Conservation (phyloP, 2,329 filamentous ascomycete species). For the Rhexocercosporidium sp. region DNA sequence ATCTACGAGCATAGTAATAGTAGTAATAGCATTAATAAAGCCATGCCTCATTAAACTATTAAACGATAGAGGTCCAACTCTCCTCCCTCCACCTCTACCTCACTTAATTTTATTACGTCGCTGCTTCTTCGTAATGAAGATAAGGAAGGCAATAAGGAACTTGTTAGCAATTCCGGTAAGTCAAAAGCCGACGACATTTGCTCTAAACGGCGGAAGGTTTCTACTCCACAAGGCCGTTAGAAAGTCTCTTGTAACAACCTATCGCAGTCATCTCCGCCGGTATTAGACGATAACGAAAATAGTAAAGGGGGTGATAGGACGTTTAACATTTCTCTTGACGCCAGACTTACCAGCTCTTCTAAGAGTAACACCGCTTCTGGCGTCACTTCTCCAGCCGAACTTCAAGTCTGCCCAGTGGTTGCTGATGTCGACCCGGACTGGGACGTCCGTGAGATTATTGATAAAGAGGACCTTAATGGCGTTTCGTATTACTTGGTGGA, state of each 20-base stretch:
- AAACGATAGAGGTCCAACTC: no score
- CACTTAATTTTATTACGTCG: neutral
- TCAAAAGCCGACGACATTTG: neutral
- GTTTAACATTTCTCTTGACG: neutral
- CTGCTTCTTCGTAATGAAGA: neutral
- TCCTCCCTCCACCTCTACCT: neutral
- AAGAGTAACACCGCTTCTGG: neutral
- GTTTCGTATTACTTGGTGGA: no score
- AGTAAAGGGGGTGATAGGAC: neutral
- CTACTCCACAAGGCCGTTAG: neutral
- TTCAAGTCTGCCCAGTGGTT: neutral
- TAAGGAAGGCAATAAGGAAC: neutral
- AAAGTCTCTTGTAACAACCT: neutral
- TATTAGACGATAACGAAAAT: neutral
- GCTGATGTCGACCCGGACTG: neutral
- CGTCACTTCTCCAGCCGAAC: neutral
- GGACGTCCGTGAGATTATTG: neutral
- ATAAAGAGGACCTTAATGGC: neutral
- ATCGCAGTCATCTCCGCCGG: neutral
- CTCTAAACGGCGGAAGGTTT: neutral
- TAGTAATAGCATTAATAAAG: neutral
- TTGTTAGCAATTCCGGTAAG: neutral
- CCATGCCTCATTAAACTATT: neutral
- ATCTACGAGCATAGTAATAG: neutral
- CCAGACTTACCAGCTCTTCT: neutral